Conservation (phyloP, 1,284 basidiomycete species). For the Exsudoporus floridanus region DNA sequence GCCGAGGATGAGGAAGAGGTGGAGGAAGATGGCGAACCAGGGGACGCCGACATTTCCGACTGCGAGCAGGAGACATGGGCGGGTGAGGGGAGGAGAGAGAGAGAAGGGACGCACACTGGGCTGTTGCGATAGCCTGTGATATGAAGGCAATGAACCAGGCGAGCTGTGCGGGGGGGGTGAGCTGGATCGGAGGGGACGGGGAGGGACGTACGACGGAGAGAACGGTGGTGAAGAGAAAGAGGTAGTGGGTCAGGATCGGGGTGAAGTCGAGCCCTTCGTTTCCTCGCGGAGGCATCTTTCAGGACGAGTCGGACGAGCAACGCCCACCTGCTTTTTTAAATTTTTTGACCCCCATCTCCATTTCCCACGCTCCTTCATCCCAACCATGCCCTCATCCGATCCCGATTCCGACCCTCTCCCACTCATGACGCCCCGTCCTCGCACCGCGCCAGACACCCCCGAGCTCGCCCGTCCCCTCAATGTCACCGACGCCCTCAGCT, state of each 20-base stretch:
- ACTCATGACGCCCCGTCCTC: too few relatives aligned
- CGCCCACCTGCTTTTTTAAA: not conserved
- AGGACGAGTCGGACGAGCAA: not conserved
- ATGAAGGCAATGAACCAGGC: slow-evolving; percentile 96
- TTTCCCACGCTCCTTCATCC: slow-evolving; percentile 19
- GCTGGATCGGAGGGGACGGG: not conserved
- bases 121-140: slow-evolving; percentile 68
- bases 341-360: not conserved
- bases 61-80: slow-evolving; percentile 28
- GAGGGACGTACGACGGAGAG: slow-evolving; percentile 64
- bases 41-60: slow-evolving; percentile 60
- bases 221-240: slow-evolving; percentile 85
- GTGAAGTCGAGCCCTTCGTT: slow-evolving; percentile 74
- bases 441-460: slow-evolving; percentile 19
- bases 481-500: slow-evolving; percentile 93
- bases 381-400: slow-evolving; percentile 10
- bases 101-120: slow-evolving; percentile 49
- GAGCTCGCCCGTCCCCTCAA: slow-evolving; percentile 55
- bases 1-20: slow-evolving; percentile 79
- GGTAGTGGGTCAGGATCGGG: slow-evolving; percentile 85
- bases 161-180: slow-evolving; percentile 44
- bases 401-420: too few relatives aligned
- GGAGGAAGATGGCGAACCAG: slow-evolving; percentile 93
- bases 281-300: slow-evolving; percentile 48
- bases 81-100: not conserved